phyloP scores from a whole-genome alignment of 768 basidiomycete genomes.

The Lyophyllum shimeji region DNA sequence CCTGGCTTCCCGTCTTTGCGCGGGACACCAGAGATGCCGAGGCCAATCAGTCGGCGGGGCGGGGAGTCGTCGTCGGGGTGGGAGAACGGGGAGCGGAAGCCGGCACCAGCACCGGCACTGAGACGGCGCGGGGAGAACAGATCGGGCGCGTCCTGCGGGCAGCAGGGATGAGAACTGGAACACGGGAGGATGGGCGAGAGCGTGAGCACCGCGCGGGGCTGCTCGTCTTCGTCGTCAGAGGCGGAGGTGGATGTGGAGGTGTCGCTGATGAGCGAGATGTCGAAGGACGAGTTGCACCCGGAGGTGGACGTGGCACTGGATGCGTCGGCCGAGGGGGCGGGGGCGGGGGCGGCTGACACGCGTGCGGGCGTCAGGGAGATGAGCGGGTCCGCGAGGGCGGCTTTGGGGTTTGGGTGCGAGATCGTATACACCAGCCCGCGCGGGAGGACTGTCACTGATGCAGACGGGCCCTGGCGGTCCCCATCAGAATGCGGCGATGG shows the following conservation, averaged over 20 bases:
- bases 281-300: neutral
- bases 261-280: constrained; percentile 13
- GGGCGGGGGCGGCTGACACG: neutral
- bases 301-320: neutral
- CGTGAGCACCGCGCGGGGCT: neutral
- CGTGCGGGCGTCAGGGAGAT: neutral
- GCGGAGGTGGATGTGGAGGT: constrained; percentile 10
- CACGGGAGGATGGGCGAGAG: neutral
- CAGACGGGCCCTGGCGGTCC: too few species aligned
- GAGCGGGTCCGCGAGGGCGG: constrained; percentile 1
- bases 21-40: constrained; percentile 15
- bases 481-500: neutral
- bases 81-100: neutral
- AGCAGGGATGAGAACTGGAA: neutral
- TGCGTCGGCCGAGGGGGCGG: neutral
- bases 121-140: constrained; percentile 12
- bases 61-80: neutral
- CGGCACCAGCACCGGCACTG: too few species aligned
- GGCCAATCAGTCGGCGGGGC: constrained; percentile 1
- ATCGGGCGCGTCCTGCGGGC: neutral
- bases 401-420: constrained; percentile 10
- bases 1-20: constrained; percentile 13
- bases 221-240: constrained; percentile 1
- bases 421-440: constrained; percentile 5
- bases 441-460: neutral